Percentiles rank a stretch among this genome's conserved stretches.
Conservation (phyloP, 352 stramenopile species). For the Globisporangium megalacanthum region DNA sequence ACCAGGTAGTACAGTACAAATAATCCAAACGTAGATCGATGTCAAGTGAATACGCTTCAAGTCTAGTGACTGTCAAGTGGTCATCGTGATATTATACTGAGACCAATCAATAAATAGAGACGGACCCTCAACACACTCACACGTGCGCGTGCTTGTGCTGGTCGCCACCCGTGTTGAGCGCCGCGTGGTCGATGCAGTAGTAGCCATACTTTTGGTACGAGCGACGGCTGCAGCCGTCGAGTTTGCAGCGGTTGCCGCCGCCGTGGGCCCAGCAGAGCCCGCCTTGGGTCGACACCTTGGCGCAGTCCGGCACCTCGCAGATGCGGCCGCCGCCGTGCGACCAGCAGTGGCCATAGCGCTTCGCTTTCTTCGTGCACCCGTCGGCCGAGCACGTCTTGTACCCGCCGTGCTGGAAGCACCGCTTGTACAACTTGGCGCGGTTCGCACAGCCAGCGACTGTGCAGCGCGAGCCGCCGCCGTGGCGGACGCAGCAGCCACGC, state of each 20-base stretch:
- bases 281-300: slow-evolving; percentile 61
- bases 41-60: no score
- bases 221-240: slow-evolving; percentile 38
- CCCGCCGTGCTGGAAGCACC: slow-evolving; percentile 35
- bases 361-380: slow-evolving; percentile 29
- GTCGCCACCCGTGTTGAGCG: slow-evolving; percentile 14
- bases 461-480: slow-evolving; percentile 32
- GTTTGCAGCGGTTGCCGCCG: slow-evolving; percentile 44
- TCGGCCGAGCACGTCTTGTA: slow-evolving; percentile 29
- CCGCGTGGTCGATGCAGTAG: slow-evolving; percentile 35
- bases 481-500: slow-evolving; percentile 28
- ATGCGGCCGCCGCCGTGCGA: slow-evolving; percentile 56
- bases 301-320: slow-evolving; percentile 48
- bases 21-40: no score
- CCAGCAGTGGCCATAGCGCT: slow-evolving; percentile 31
- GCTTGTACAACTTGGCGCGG: slow-evolving; percentile 33
- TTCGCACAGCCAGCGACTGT: slow-evolving; percentile 27
- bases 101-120: no score
- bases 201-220: slow-evolving; percentile 48
- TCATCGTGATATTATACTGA: no score
- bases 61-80: no score
- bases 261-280: slow-evolving; percentile 75
- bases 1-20: no score
- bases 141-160: slow-evolving; percentile 6
- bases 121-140: neutral